Base-by-base conservation (phyloP, 352 stramenopile species). In the Phytopythium mirpurense region DNA sequence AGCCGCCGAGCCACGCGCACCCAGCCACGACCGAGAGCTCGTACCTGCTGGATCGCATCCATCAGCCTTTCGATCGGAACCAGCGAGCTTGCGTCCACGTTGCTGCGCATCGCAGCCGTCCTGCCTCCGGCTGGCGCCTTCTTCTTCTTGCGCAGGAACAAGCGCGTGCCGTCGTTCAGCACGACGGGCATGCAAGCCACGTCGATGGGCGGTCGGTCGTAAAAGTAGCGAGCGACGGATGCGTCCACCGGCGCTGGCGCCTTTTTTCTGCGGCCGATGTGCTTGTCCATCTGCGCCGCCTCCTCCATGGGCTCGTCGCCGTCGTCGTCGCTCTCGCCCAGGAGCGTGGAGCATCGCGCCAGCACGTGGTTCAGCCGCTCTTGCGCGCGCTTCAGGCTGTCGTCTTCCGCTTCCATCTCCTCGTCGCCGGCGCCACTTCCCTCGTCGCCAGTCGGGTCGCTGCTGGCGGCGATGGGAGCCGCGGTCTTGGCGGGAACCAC, bases 81-180 rank as follows among this genome's bases (percentile, higher is more conserved):
- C 3, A 92, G 61, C 19, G 68, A 67, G n/a, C 53, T 53, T 27
- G 56, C 34, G 34, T 53, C 51, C 24, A 57, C 48, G 50, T 60
- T 64, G 19, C 44, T 45, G 37, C 18, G 45, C 41, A 16, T 32
- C 48, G 16, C 55, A 35, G 40, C 53, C 48, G 53, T 54, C 23
- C 21, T 40, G 50, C 16, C 2, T 2, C 10, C 29, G 27, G 23
- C 42, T 53, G 11, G n/a, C 53, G n/a, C 65, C n/a, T 15, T n/a
- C 10, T 44, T 41, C 44, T 83, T 83, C 62, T 88, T 88, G 53
- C 80, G 71, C 49, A 90, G 32, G 31, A 90, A 90, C 54, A 83
- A 67, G 8, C 80, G 62, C 41, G 76, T 67, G 18, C 78, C 75
- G 7, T 70, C 70, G 14, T 57, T 54, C 23, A 90, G 57, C 35